phyloP scores from a whole-genome alignment of 1,139 yeast genomes.

The Diutina mesorugosa region DNA sequence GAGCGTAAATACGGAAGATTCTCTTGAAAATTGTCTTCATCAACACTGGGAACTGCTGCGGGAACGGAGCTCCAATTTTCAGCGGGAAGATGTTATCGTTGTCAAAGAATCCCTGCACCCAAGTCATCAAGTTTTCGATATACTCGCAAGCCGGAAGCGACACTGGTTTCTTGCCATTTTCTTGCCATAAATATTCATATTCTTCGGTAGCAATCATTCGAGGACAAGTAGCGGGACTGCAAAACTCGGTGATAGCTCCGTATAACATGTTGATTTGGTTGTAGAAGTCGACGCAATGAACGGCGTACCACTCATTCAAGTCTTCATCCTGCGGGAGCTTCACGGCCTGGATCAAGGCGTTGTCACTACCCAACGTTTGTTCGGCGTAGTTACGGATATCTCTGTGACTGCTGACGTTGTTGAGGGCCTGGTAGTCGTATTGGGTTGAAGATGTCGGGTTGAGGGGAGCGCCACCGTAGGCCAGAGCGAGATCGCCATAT shows the following conservation, averaged over 20 bases:
- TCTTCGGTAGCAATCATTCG: conserved; percentile 95
- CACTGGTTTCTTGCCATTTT: conserved; percentile 34
- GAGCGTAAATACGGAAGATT: conserved; percentile 92
- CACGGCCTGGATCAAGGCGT: conserved; percentile 84
- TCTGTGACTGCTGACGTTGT: conserved; percentile 45
- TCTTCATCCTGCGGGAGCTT: conserved; percentile 91
- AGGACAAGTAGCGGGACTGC: conserved; percentile 88
- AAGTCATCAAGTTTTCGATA: conserved; percentile 82
- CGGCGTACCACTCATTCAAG: conserved; percentile 90
- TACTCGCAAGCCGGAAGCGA: conserved; percentile 84
- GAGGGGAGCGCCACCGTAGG: conserved; percentile 6
- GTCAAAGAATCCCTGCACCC: conserved; percentile 87
- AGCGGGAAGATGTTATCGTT: conserved; percentile 85
- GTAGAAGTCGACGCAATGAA: conserved; percentile 81
- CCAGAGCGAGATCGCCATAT: conserved; percentile 31
- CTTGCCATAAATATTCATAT: conserved; percentile 95
- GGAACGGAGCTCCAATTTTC: conserved; percentile 78
- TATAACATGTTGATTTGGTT: conserved; percentile 94
- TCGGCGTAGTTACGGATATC: conserved; percentile 80
- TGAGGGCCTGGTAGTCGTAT: conserved; percentile 11
- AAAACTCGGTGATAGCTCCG: conserved; percentile 91
- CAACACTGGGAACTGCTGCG: conserved; percentile 55
- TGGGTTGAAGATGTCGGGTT: conserved; percentile 4
- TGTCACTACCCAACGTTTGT: conserved; percentile 87
- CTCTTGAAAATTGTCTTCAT: conserved; percentile 83